These are phyloP conservation scores for Penicillium simplicissimum DNA, from an alignment of 495 filamentous ascomycete genomes.

Conservation along the genomic window DNA sequence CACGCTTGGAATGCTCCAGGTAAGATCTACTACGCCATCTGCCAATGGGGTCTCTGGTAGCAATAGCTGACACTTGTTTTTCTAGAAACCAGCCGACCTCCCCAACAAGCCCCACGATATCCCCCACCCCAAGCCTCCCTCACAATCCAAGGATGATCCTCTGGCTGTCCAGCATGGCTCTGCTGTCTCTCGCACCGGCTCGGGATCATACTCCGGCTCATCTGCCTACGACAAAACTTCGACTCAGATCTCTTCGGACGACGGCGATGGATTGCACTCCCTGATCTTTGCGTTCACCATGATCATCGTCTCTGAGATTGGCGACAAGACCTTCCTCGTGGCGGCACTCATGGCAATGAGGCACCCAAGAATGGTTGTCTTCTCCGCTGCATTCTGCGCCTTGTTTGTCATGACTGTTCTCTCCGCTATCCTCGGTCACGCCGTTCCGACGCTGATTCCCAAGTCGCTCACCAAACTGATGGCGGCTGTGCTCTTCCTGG, in stretches of 20 bases:
- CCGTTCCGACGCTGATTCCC: conserved; percentile 86
- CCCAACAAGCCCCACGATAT: conserved; percentile 80
- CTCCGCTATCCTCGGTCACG: conserved; percentile 94
- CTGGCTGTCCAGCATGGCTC: conserved; percentile 61
- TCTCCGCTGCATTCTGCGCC: conserved; percentile 89
- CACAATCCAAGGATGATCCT: conserved; percentile 62
- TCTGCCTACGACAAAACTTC: conserved; percentile 38
- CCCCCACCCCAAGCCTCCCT: conserved; percentile 69
- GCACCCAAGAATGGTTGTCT: conserved; percentile 88
- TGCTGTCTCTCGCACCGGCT: conserved; percentile 37
- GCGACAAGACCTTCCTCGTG: conserved; percentile 97
- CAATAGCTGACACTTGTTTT: not conserved
- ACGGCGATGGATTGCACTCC: conserved; percentile 86
- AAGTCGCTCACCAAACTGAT: conserved; percentile 84
- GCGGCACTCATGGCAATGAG: conserved; percentile 99
- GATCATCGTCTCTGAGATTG: conserved; percentile 97
- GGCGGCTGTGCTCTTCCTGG: conserved; percentile 79
- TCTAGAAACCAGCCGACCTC: conserved; percentile 78
- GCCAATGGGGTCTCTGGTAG: not conserved
- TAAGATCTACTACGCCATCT: conserved; percentile 34
- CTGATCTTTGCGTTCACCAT: conserved; percentile 91
- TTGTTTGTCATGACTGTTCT: conserved; percentile 92
- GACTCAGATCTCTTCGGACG: conserved; percentile 37
- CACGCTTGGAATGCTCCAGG: conserved; percentile 65
- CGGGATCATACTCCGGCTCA: conserved; percentile 34